These are phyloP conservation scores for Clarkia xantiana DNA, from an alignment of 345 rosid genomes.

Conservation along the genomic window DNA sequence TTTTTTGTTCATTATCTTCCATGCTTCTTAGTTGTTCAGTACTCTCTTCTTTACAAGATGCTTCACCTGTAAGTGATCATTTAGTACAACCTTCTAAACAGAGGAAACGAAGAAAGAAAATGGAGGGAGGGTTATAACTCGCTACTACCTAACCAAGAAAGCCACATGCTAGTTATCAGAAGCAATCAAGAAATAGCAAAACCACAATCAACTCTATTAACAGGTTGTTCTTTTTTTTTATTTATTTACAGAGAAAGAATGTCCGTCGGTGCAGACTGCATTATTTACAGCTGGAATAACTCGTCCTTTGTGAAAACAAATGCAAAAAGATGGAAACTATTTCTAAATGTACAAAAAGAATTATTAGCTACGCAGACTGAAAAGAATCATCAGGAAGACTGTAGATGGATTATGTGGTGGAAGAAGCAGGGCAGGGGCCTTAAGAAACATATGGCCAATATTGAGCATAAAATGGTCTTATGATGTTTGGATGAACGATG, in stretches of 20 bases:
- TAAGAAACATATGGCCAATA: constrained; percentile 15
- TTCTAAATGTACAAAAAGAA: neutral
- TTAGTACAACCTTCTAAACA: constrained; percentile 10
- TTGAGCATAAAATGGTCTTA: constrained; percentile 23
- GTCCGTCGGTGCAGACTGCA: neutral
- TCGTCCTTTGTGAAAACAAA: too few relatives aligned
- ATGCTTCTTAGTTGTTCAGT: constrained; percentile 11
- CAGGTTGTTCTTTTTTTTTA: neutral
- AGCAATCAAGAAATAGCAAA: neutral
- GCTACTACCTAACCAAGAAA: neutral
- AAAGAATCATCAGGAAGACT: constrained; percentile 1
- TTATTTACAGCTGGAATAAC: too few relatives aligned
- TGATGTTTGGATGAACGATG: constrained; percentile 41
- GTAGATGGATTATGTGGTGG: neutral
- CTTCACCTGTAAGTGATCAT: constrained; percentile 35
- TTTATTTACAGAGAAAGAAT: constrained; percentile 1
- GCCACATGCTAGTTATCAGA: neutral
- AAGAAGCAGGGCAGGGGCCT: neutral
- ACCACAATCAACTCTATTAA: neutral
- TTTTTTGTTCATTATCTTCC: constrained; percentile 13
- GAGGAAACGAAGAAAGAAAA: neutral
- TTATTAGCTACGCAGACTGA: too few relatives aligned
- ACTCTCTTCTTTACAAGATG: constrained; percentile 16
- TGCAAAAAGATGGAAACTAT: neutral
- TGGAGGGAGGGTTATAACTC: constrained; percentile 1